phyloP scores from a whole-genome alignment of 768 basidiomycete species.

The Hypsizygus marmoreus region DNA sequence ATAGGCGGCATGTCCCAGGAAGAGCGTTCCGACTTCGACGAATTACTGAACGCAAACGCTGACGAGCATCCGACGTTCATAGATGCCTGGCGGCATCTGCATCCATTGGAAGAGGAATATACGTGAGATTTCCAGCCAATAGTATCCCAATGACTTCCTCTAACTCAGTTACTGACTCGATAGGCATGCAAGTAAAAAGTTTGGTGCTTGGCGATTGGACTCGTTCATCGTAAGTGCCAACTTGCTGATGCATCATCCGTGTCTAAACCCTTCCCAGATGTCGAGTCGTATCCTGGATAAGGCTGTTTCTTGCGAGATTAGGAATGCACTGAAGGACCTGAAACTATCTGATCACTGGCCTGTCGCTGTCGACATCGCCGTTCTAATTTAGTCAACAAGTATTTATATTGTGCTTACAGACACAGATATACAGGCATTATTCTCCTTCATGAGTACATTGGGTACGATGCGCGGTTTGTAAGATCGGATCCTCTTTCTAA shows the following conservation, averaged over 20 bases:
- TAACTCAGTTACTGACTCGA: no score
- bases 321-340: slow-evolving; percentile 3
- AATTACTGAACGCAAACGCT: neutral
- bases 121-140: slow-evolving; percentile 2
- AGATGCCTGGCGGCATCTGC: slow-evolving; percentile 6
- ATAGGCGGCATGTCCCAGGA: slow-evolving; percentile 1
- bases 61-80: neutral
- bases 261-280: neutral
- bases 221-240: neutral
- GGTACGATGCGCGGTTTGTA: no score
- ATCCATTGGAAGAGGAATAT: slow-evolving; percentile 3
- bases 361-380: neutral
- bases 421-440: no score
- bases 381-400: neutral
- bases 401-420: no score
- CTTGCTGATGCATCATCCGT: neutral
- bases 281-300: slow-evolving; percentile 1
- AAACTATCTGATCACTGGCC: slow-evolving; percentile 6
- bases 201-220: slow-evolving; percentile 7
- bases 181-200: slow-evolving; percentile 1
- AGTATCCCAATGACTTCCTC: no score
- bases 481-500: neutral
- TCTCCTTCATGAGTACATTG: no score
- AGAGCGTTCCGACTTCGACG: neutral
- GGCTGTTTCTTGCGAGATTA: neutral